Evolutionary conservation across 495 filamentous ascomycete genomes (phyloP).

Genomic region (Amniculicola lignicola): DNA sequence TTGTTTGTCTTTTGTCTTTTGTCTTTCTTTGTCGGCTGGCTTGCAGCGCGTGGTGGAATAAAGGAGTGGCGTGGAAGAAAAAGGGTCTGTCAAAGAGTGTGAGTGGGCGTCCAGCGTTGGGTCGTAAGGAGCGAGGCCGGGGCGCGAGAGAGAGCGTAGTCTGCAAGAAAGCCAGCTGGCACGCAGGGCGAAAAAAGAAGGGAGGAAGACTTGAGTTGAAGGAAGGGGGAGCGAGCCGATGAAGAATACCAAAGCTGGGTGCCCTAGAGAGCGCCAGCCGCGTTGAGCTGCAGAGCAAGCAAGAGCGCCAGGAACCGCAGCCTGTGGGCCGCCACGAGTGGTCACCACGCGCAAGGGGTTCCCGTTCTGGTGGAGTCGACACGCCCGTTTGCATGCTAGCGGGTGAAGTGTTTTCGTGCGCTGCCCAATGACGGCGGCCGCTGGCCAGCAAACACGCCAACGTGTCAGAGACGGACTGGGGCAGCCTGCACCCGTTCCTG

Average conservation of each 20-base stretch:
- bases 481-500: neutral
- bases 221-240: slow-evolving; percentile 34
- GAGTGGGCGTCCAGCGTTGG: slow-evolving; percentile 18
- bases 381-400: neutral
- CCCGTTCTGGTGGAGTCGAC: slow-evolving; percentile 7
- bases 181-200: slow-evolving; percentile 47
- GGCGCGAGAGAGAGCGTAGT: slow-evolving; percentile 18
- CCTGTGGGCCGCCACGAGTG: neutral
- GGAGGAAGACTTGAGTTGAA: slow-evolving; percentile 39
- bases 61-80: slow-evolving; percentile 12
- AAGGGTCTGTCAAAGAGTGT: slow-evolving; percentile 34
- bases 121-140: slow-evolving; percentile 46
- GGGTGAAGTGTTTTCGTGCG: neutral
- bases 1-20: neutral
- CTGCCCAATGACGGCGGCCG: slow-evolving; percentile 1
- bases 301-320: neutral
- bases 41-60: slow-evolving; percentile 23
- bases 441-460: neutral
- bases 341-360: neutral
- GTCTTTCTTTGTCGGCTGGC: slow-evolving; percentile 15
- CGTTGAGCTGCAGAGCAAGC: slow-evolving; percentile 4
- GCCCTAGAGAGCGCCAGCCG: neutral
- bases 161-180: slow-evolving; percentile 17
- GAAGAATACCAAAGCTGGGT: neutral
- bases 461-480: slow-evolving; percentile 10